Conservation (phyloP, 2,329 filamentous ascomycete species). For the Phialemoniopsis sp. region DNA sequence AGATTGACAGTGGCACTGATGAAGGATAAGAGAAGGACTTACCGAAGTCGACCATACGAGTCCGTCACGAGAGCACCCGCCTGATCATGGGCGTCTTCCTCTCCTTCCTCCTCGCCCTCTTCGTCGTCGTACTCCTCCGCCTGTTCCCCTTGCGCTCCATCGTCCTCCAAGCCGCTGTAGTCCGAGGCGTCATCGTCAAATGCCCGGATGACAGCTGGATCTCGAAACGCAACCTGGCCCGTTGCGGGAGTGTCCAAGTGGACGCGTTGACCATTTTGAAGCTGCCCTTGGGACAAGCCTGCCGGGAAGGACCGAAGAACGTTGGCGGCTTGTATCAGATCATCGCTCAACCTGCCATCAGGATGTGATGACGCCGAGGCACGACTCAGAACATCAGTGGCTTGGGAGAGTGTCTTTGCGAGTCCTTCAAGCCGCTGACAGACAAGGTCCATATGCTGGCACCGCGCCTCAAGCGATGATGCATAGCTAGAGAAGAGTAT, state of each 20-base stretch:
- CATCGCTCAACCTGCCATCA: conserved; percentile 2
- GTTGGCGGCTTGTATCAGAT: conserved; percentile 8
- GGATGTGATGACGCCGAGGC: background rate
- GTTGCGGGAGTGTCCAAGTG: too few relatives aligned
- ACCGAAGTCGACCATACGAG: conserved; percentile 19
- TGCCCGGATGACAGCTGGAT: background rate
- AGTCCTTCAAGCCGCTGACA: conserved; percentile 16
- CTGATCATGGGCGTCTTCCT: conserved; percentile 4
- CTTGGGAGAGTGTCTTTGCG: conserved; percentile 9
- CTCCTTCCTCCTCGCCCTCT: background rate
- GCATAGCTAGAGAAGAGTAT: conserved; percentile 8
- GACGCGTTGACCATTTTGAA: too few relatives aligned
- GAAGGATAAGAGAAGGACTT: background rate
- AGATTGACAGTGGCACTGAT: background rate
- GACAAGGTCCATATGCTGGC: conserved; percentile 16
- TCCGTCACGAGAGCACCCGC: conserved; percentile 17
- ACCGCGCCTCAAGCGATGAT: conserved; percentile 14
- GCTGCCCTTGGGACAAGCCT: background rate
- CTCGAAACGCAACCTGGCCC: background rate
- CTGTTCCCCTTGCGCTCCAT: background rate
- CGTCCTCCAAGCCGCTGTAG: background rate
- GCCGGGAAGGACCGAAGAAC: conserved; percentile 8
- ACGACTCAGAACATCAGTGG: conserved; percentile 1
- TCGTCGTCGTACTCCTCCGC: conserved; percentile 1
- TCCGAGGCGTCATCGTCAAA: background rate